A percentile compares a stretch with the other conserved stretches of the same genome.
phyloP scores from a whole-genome alignment of 345 rosid genomes.

The Salix udensis region DNA sequence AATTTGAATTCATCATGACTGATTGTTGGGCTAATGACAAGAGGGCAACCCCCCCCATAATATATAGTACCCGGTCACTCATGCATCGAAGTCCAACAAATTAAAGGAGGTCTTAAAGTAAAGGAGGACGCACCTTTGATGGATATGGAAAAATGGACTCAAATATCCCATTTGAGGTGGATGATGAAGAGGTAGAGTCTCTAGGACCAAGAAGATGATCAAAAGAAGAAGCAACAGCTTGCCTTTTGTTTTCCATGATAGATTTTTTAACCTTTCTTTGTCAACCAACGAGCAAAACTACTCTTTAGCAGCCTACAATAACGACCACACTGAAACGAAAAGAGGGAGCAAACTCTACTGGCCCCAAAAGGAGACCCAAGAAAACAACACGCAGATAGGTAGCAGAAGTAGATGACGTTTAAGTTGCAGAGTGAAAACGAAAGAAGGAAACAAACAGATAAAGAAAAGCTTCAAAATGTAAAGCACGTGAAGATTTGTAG shows the following conservation, averaged over 20 bases:
- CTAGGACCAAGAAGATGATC: constrained; percentile 61
- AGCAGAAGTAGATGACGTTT: constrained; percentile 36
- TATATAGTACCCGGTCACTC: not conserved
- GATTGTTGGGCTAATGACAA: not conserved
- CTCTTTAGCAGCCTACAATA: constrained; percentile 6
- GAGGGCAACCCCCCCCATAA: not conserved
- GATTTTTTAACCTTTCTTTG: constrained; percentile 15
- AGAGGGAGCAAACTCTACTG: not conserved
- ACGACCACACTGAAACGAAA: constrained; percentile 26
- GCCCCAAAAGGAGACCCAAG: not conserved
- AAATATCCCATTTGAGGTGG: constrained; percentile 33
- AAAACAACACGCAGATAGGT: not conserved
- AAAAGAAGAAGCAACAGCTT: constrained; percentile 30
- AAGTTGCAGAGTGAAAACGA: constrained; percentile 18
- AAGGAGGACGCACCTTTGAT: constrained; percentile 33
- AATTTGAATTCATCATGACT: not conserved
- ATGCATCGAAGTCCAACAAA: not conserved
- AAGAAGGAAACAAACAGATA: constrained; percentile 7
- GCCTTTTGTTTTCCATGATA: constrained; percentile 35
- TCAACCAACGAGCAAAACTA: constrained; percentile 46
- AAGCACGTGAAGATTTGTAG: constrained; percentile 41
- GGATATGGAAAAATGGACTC: constrained; percentile 56
- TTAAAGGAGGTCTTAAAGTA: not conserved
- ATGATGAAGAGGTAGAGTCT: constrained; percentile 36
- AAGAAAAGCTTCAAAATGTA: not conserved